Conservation (phyloP, 2,329 filamentous ascomycete genomes). For the Claviceps spartinae region DNA sequence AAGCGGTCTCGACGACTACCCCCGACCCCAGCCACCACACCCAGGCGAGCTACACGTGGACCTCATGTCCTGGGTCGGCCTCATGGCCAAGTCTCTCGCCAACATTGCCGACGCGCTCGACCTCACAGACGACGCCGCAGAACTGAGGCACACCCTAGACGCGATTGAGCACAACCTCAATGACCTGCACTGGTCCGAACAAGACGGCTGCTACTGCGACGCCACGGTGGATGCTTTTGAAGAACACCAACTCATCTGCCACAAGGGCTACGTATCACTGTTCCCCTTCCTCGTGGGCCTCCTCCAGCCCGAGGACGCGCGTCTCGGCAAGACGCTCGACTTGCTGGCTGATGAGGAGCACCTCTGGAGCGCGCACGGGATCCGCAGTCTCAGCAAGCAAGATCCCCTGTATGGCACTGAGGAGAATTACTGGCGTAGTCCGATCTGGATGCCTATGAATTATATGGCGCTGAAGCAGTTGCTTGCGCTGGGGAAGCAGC, state of each 20-base stretch:
- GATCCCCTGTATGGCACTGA: slow-evolving; percentile 75
- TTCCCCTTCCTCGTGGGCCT: slow-evolving; percentile 86
- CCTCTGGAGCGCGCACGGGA: slow-evolving; percentile 81
- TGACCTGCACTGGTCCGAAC: slow-evolving; percentile 82
- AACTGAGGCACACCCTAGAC: slow-evolving; percentile 57
- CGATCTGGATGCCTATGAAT: slow-evolving; percentile 94
- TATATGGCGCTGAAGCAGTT: slow-evolving; percentile 74
- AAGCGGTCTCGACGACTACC: slow-evolving; percentile 92
- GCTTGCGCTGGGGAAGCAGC: slow-evolving; percentile 48
- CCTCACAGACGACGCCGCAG: slow-evolving; percentile 59
- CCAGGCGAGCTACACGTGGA: slow-evolving; percentile 93
- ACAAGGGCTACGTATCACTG: slow-evolving; percentile 90
- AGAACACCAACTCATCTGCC: slow-evolving; percentile 78
- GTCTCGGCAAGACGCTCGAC: slow-evolving; percentile 61
- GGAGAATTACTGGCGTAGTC: slow-evolving; percentile 95
- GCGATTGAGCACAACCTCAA: slow-evolving; percentile 78
- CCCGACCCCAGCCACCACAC: slow-evolving; percentile 82
- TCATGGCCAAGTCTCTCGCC: slow-evolving; percentile 79
- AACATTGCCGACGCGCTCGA: slow-evolving; percentile 67
- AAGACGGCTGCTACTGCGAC: slow-evolving; percentile 78
- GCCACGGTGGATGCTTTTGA: slow-evolving; percentile 92
- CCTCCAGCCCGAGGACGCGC: slow-evolving; percentile 57
- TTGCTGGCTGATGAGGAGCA: slow-evolving; percentile 70
- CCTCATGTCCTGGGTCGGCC: slow-evolving; percentile 91
- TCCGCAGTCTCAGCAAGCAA: slow-evolving; percentile 75